Evolutionary conservation across 2,329 filamentous ascomycete genomes (phyloP).

Genomic region (Hirsutella thompsonii): DNA sequence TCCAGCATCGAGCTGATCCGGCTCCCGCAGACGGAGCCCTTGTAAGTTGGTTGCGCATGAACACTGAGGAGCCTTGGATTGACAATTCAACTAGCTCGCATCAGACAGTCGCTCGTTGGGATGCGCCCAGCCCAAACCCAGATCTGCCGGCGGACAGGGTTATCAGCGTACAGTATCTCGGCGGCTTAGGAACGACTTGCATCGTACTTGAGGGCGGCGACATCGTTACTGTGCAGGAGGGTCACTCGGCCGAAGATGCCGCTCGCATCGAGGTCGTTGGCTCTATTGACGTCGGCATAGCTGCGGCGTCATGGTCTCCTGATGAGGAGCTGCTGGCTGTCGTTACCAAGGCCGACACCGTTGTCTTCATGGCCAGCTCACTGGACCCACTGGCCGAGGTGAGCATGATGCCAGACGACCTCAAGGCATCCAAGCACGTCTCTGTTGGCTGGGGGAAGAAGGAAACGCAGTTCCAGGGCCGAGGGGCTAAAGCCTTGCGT

Average conservation of each 20-base stretch:
- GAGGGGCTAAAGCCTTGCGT: slow-evolving; percentile 69
- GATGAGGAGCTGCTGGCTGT: slow-evolving; percentile 86
- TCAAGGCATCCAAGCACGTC: slow-evolving; percentile 83
- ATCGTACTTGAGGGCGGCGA: slow-evolving; percentile 83
- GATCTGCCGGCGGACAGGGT: slow-evolving; percentile 65
- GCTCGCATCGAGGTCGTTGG: slow-evolving; percentile 91
- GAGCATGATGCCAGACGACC: slow-evolving; percentile 58
- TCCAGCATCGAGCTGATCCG: slow-evolving; percentile 60
- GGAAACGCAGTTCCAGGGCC: slow-evolving; percentile 95
- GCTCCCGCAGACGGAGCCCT: slow-evolving; percentile 29
- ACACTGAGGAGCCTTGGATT: not conserved
- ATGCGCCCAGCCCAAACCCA: slow-evolving; percentile 68
- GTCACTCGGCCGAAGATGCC: slow-evolving; percentile 32
- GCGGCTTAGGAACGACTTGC: slow-evolving; percentile 65
- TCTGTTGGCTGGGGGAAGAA: slow-evolving; percentile 97
- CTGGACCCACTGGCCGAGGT: slow-evolving; percentile 77
- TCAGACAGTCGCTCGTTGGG: slow-evolving; percentile 64
- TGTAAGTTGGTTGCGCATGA: slow-evolving; percentile 2
- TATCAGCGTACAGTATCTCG: slow-evolving; percentile 71
- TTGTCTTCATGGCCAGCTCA: slow-evolving; percentile 84
- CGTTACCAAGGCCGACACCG: slow-evolving; percentile 63
- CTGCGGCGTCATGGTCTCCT: slow-evolving; percentile 82
- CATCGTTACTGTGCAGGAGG: slow-evolving; percentile 72
- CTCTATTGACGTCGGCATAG: slow-evolving; percentile 84
- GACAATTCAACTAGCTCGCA: slow-evolving; percentile 12